phyloP scores from a whole-genome alignment of 352 stramenopile species.

The Halophytophthora polymorphica region DNA sequence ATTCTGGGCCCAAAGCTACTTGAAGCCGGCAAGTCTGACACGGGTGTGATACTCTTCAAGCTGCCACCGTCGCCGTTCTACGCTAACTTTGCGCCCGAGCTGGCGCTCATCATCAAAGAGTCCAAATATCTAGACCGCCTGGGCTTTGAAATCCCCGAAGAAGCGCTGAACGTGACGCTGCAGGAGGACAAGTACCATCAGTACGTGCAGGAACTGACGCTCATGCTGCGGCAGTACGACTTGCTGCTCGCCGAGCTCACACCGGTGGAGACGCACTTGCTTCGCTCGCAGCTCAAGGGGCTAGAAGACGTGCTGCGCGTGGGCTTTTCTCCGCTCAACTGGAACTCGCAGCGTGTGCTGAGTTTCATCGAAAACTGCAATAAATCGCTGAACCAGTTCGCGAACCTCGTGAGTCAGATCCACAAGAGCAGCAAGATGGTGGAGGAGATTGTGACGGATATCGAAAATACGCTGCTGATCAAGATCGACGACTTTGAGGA shows the following conservation, averaged over 20 bases:
- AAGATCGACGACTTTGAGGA: conserved; percentile 90
- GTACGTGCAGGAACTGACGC: conserved; percentile 89
- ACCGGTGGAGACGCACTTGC: conserved; percentile 87
- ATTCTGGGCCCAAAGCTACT: conserved; percentile 87
- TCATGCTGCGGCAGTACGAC: conserved; percentile 93
- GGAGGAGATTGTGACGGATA: conserved; percentile 90
- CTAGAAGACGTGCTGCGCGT: conserved; percentile 84
- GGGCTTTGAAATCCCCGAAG: conserved; percentile 93
- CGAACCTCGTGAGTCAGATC: conserved; percentile 91
- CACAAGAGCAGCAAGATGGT: conserved; percentile 96
- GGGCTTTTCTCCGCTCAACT: conserved; percentile 95
- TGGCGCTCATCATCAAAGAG: conserved; percentile 95
- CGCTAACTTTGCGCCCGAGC: conserved; percentile 91
- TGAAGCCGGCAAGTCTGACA: conserved; percentile 73
- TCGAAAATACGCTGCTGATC: conserved; percentile 91
- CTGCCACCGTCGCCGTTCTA: conserved; percentile 90
- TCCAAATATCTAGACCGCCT: conserved; percentile 94
- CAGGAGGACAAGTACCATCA: conserved; percentile 96
- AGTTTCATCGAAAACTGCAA: conserved; percentile 94
- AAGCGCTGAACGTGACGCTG: conserved; percentile 94
- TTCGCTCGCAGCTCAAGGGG: conserved; percentile 88
- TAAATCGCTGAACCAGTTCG: conserved; percentile 92
- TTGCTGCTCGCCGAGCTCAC: conserved; percentile 76
- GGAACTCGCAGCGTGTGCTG: conserved; percentile 95
- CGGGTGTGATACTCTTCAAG: conserved; percentile 72